A percentile compares a stretch with the other conserved stretches of the same genome.
Conservation (phyloP, 2,329 filamentous ascomycete genomes). For the Diaporthe australafricana region DNA sequence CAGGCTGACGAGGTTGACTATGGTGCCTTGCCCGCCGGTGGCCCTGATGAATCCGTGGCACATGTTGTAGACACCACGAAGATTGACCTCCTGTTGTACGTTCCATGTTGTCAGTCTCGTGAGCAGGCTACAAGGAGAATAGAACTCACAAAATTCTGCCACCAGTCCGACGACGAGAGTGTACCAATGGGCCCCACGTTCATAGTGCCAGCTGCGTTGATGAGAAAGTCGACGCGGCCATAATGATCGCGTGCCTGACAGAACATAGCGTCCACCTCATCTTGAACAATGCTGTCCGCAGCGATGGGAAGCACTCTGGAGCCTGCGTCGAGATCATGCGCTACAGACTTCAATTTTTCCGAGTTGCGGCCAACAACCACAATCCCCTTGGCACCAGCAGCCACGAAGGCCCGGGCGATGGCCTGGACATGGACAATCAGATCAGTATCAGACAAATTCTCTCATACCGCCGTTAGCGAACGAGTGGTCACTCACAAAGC, state of each 20-base stretch:
- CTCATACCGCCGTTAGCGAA: too few species aligned
- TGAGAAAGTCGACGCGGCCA: slow-evolving; percentile 42
- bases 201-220: slow-evolving; percentile 41
- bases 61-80: slow-evolving; percentile 42
- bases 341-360: slow-evolving; percentile 13
- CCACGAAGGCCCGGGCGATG: slow-evolving; percentile 41
- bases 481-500: slow-evolving; percentile 39
- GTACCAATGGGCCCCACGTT: slow-evolving; percentile 37
- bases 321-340: not conserved
- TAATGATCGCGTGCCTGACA: slow-evolving; percentile 39
- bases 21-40: slow-evolving; percentile 41
- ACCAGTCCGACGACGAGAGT: slow-evolving; percentile 39
- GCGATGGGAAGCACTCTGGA: not conserved
- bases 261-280: slow-evolving; percentile 37
- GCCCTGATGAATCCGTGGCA: slow-evolving; percentile 41
- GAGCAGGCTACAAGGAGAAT: not conserved
- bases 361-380: slow-evolving; percentile 45
- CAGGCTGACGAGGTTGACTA: slow-evolving; percentile 42
- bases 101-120: not conserved
- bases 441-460: not conserved
- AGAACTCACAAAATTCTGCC: slow-evolving; percentile 33
- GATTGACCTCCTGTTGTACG: slow-evolving; percentile 42
- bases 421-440: slow-evolving; percentile 32
- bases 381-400: slow-evolving; percentile 44
- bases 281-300: not conserved